Base-by-base conservation (phyloP, 306 rosid genomes). In the Fragaria nilgerrensis region DNA sequence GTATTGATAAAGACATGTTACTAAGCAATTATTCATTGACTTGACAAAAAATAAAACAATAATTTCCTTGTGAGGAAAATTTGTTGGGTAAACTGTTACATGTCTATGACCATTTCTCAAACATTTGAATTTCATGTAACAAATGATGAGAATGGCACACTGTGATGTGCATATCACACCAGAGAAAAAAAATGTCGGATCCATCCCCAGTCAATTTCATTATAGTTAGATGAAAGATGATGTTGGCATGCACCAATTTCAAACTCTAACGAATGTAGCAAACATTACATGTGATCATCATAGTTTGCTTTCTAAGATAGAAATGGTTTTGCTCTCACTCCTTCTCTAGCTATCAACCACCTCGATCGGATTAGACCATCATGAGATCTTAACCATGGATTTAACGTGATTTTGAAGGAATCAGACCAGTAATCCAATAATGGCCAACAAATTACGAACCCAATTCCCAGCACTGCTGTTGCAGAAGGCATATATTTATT, bases 1-100 rank as follows among this genome's bases (percentile, higher is more conserved):
- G 73, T 41, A 10, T 53, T 77, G 70, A 71, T 8, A 7, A 37
- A 15, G 75, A 77, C 76, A 17, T 36, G 67, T 77, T 17, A 76
- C 67, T 73, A 61, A 7, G 2, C 25, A 34, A 20, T 36, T 65
- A 7, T 8, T 2, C 16, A 65, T 34, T 2, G 70, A 36, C 25
- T 34, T 32, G 44, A 32, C 69, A 6, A 27, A 14, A 1, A 62
- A 11, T 36, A 59, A 56, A 58, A 10, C 37, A 23, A 29, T 29
- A 15, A 29, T 62, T 27, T 15, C 5, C 10, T 13, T 62, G 20
- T 5, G 67, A 29, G 39, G 39, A 27, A 62, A 29, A 29, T 62
- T 9, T 23, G 36, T 32, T 1, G 61, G 25, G 36, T 25, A 43
- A 59, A 59, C 17, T 23, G 2, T 25, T 25, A 25, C 63, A 10